These are phyloP conservation scores for Penicillium chermesinum DNA, from an alignment of 495 filamentous ascomycete species.

Conservation along the genomic window DNA sequence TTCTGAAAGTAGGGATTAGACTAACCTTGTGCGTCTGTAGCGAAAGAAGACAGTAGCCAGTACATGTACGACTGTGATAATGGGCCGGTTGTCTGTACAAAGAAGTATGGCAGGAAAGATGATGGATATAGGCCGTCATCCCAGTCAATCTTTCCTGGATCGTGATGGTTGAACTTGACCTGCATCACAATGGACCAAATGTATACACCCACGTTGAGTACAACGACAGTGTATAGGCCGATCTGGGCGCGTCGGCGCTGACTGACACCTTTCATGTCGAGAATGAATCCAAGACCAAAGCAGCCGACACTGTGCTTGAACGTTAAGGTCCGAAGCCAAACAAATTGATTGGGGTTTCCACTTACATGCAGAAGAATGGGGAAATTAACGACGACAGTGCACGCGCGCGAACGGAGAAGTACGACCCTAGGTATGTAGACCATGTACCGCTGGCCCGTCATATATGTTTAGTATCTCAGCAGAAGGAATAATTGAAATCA, in stretches of 20 bases:
- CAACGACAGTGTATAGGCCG: slow-evolving; percentile 24
- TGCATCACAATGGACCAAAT: slow-evolving; percentile 32
- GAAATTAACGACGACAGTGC: slow-evolving; percentile 29
- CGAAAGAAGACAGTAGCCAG: slow-evolving; percentile 29
- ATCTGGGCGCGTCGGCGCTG: slow-evolving; percentile 28
- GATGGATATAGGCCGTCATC: slow-evolving; percentile 19
- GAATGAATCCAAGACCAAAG: slow-evolving; percentile 29
- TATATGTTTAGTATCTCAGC: slow-evolving; percentile 12
- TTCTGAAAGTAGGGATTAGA: not conserved
- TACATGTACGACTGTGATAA: slow-evolving; percentile 31
- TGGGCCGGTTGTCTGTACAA: slow-evolving; percentile 28
- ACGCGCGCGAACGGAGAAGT: slow-evolving; percentile 28
- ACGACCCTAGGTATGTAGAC: slow-evolving; percentile 25
- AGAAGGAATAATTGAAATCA: not conserved
- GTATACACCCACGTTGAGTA: slow-evolving; percentile 26
- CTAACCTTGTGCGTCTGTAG: slow-evolving; percentile 26
- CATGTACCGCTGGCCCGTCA: slow-evolving; percentile 25
- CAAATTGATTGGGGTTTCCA: not conserved
- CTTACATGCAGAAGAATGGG: slow-evolving; percentile 32
- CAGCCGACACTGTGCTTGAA: slow-evolving; percentile 19
- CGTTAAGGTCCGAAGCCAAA: not conserved
- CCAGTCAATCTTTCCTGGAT: slow-evolving; percentile 27
- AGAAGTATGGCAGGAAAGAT: slow-evolving; percentile 29
- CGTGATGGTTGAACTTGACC: slow-evolving; percentile 17
- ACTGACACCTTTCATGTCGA: slow-evolving; percentile 27